Conservation (phyloP, 129 eudicot genomes). For the Flaveria ramosissima region DNA sequence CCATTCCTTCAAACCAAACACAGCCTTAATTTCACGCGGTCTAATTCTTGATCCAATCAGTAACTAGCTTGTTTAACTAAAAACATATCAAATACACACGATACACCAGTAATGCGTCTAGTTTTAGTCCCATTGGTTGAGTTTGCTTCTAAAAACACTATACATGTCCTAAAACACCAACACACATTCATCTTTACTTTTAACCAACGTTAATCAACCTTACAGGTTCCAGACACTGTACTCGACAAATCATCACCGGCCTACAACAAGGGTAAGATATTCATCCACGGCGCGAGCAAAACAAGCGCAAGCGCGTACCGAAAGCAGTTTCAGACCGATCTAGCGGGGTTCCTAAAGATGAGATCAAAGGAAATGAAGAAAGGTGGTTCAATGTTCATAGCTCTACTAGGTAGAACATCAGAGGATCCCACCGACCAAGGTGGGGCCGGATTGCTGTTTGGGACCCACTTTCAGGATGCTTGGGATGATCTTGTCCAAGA, state of each 20-base stretch:
- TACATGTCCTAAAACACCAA: not conserved
- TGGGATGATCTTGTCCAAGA: slow-evolving; percentile 97
- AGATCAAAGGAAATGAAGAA: slow-evolving; percentile 70
- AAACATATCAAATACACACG: too few species aligned
- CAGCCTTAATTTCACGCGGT: too few species aligned
- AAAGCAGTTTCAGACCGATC: slow-evolving; percentile 70
- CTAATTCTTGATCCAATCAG: too few species aligned
- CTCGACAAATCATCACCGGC: slow-evolving; percentile 65
- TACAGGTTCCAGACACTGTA: slow-evolving; percentile 79
- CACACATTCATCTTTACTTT: not conserved
- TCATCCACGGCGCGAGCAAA: slow-evolving; percentile 76
- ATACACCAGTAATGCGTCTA: too few species aligned
- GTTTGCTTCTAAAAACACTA: not conserved
- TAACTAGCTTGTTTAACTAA: too few species aligned
- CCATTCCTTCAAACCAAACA: too few species aligned
- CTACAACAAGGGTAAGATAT: slow-evolving; percentile 75
- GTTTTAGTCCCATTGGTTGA: too few species aligned
- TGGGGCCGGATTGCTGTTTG: slow-evolving; percentile 93
- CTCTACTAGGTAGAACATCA: slow-evolving; percentile 75
- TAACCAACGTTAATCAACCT: not conserved
- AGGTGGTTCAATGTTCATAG: slow-evolving; percentile 93
- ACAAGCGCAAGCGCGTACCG: slow-evolving; percentile 56
- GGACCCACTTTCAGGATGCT: slow-evolving; percentile 98
- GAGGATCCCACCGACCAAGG: slow-evolving; percentile 90
- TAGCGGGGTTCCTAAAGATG: slow-evolving; percentile 57